Percentiles rank a stretch among this genome's conserved stretches.
Conservation (phyloP, 2,329 filamentous ascomycete genomes). For the Endocalyx cinctus region DNA sequence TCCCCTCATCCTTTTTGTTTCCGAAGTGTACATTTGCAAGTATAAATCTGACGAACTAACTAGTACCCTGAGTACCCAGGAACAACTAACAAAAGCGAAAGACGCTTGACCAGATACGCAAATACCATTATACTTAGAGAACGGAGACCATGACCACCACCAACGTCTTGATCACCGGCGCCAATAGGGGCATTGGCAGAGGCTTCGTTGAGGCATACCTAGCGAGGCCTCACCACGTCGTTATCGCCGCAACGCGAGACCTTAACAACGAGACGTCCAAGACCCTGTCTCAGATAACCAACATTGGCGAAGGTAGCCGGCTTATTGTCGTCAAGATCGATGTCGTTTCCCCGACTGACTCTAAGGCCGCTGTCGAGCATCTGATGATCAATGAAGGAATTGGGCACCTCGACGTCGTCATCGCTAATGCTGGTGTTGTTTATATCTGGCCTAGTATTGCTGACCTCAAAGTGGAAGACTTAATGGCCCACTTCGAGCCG, state of each 20-base stretch:
- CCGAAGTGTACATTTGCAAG: too few species aligned
- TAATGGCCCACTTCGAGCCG: slow-evolving; percentile 33
- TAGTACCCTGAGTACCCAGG: too few species aligned
- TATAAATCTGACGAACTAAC: too few species aligned
- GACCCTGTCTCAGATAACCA: slow-evolving; percentile 31
- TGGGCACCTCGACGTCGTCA: slow-evolving; percentile 41
- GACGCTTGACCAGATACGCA: too few species aligned
- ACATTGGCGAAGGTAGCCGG: slow-evolving; percentile 25
- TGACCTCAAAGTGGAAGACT: slow-evolving; percentile 29
- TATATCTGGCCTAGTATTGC: slow-evolving; percentile 25
- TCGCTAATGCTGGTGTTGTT: slow-evolving; percentile 47
- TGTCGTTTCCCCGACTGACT: slow-evolving; percentile 26
- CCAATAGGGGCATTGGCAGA: slow-evolving; percentile 22
- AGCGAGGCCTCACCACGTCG: slow-evolving; percentile 47
- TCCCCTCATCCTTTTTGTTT: too few species aligned
- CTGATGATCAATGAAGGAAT: slow-evolving; percentile 30
- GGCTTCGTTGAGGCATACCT: slow-evolving; percentile 21
- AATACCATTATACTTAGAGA: too few species aligned
- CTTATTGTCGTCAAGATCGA: slow-evolving; percentile 42
- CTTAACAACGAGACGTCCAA: too few species aligned
- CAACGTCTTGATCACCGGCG: slow-evolving; percentile 10
- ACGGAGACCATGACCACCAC: too few species aligned
- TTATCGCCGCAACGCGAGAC: slow-evolving; percentile 17
- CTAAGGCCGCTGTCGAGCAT: slow-evolving; percentile 26
- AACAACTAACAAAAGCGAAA: too few species aligned